phyloP scores from a whole-genome alignment of 192 early-diverging fungal species.

The Mortierella hygrophila region DNA sequence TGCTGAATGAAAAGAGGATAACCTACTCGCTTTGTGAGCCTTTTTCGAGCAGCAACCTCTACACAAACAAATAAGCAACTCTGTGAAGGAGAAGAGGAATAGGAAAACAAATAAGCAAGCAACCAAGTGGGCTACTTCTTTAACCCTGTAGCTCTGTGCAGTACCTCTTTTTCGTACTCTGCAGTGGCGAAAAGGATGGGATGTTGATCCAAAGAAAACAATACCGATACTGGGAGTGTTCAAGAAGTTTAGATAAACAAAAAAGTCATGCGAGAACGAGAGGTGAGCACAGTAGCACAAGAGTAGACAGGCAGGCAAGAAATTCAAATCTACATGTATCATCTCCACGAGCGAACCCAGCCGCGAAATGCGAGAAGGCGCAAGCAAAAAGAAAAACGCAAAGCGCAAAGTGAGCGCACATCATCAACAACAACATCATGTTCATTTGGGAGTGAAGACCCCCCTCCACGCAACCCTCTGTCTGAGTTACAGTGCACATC shows the following conservation, averaged over 20 bases:
- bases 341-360: neutral
- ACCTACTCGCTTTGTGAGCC: neutral
- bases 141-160: too few species aligned
- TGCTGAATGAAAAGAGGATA: too few species aligned
- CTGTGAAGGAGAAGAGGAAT: neutral
- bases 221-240: neutral
- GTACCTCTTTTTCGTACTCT: neutral
- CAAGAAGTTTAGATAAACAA: neutral
- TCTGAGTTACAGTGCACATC: neutral
- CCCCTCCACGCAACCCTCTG: too few species aligned
- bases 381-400: neutral
- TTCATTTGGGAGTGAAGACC: too few species aligned
- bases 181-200: neutral
- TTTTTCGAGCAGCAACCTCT: neutral
- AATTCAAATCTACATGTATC: too few species aligned
- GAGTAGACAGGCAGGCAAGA: neutral
- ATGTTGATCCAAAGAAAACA: neutral
- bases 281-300: neutral
- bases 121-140: neutral
- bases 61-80: neutral
- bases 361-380: neutral
- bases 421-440: neutral
- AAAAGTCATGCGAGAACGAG: neutral
- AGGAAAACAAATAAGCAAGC: neutral
- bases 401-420: neutral